phyloP scores from a whole-genome alignment of 2,329 filamentous ascomycete species.

The Pseudogymnoascus sp. region DNA sequence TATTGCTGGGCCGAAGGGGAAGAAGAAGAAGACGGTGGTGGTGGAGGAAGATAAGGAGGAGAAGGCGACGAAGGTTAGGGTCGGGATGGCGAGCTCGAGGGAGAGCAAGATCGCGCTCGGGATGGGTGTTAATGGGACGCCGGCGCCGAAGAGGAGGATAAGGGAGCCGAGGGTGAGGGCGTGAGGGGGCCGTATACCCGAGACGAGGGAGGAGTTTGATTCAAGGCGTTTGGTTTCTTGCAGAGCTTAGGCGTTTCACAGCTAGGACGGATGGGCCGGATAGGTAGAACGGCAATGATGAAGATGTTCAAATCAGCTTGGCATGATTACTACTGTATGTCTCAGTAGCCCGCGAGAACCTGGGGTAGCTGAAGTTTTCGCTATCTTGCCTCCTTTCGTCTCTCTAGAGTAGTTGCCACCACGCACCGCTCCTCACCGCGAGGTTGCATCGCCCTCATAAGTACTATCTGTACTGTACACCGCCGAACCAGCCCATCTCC shows the following conservation, averaged over 20 bases:
- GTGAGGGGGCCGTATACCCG: background rate
- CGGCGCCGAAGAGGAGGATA: slow-evolving; percentile 22
- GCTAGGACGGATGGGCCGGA: background rate
- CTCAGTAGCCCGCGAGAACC: background rate
- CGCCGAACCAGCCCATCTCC: background rate
- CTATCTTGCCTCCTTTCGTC: background rate
- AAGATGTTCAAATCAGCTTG: background rate
- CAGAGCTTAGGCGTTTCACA: background rate
- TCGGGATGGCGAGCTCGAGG: slow-evolving; percentile 15
- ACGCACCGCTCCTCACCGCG: background rate
- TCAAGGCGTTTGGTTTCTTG: background rate
- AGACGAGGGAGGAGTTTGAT: background rate
- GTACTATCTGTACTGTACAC: background rate
- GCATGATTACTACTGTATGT: background rate
- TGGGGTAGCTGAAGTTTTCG: background rate
- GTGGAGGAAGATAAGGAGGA: slow-evolving; percentile 18
- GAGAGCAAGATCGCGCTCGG: slow-evolving; percentile 17
- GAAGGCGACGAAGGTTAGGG: slow-evolving; percentile 20
- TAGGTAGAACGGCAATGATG: background rate
- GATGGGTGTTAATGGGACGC: slow-evolving; percentile 26
- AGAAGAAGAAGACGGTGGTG: slow-evolving; percentile 18
- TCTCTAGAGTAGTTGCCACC: background rate
- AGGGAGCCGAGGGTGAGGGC: slow-evolving; percentile 9
- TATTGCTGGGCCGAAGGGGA: slow-evolving; percentile 15
- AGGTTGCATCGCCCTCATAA: background rate